These are phyloP conservation scores for Paxillus involutus DNA, from an alignment of 768 basidiomycete genomes.

Conservation along the genomic window DNA sequence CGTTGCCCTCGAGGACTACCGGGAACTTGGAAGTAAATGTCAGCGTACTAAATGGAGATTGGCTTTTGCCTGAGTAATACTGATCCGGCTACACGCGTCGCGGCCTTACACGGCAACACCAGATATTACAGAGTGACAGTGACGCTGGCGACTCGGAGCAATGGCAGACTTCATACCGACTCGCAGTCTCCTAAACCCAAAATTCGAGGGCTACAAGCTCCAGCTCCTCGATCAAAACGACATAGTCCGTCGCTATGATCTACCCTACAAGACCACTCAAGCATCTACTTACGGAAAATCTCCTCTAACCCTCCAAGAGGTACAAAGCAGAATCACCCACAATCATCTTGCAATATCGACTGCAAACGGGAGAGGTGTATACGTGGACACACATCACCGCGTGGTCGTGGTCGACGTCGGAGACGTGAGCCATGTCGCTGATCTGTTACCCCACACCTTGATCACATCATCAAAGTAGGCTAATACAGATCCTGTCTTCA, in stretches of 20 bases:
- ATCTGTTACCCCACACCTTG: slow-evolving; percentile 1
- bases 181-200: slow-evolving; percentile 67
- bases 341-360: slow-evolving; percentile 68
- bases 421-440: slow-evolving; percentile 45
- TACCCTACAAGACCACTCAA: slow-evolving; percentile 48
- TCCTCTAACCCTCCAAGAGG: slow-evolving; percentile 75
- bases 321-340: slow-evolving; percentile 81
- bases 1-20: no score
- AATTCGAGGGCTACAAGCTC: slow-evolving; percentile 84
- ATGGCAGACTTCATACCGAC: slow-evolving; percentile 45
- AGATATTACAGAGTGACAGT: no score
- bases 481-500: slow-evolving; percentile 49
- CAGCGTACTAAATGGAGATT: no score
- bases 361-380: slow-evolving; percentile 51
- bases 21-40: no score
- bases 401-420: slow-evolving; percentile 60
- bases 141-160: no score
- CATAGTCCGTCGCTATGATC: slow-evolving; percentile 48
- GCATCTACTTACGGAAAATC: slow-evolving; percentile 56
- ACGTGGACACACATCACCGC: slow-evolving; percentile 63
- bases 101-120: no score
- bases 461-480: slow-evolving; percentile 44
- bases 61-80: no score
- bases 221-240: slow-evolving; percentile 60
- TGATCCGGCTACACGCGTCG: no score